A percentile compares a stretch with the other conserved stretches of the same genome.
phyloP scores from a whole-genome alignment of 208 protist species.

The Leishmania amazonensis region DNA sequence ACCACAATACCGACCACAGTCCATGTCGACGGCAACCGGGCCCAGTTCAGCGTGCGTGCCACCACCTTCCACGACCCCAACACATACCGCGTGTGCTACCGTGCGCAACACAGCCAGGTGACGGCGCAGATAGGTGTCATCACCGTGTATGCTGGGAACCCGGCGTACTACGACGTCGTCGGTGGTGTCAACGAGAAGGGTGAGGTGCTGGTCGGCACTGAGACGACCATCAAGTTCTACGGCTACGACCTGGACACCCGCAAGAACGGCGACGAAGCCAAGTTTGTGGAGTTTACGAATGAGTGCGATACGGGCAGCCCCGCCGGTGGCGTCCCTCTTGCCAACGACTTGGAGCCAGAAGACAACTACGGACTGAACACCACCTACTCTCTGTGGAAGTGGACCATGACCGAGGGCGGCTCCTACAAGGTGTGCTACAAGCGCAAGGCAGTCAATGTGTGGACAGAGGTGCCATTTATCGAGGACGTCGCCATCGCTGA shows the following conservation, averaged over 20 bases:
- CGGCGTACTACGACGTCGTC: constrained; percentile 68
- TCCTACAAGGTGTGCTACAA: constrained; percentile 82
- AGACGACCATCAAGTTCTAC: constrained; percentile 72
- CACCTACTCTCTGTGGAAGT: constrained; percentile 64
- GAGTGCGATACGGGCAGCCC: constrained; percentile 51
- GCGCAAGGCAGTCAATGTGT: constrained; percentile 32
- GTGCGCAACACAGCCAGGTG: background rate
- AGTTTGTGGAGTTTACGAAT: constrained; percentile 66
- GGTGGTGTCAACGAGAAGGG: constrained; percentile 37
- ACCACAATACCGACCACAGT: constrained; percentile 24
- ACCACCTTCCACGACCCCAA: constrained; percentile 41
- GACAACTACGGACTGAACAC: constrained; percentile 76
- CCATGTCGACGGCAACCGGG: constrained; percentile 9
- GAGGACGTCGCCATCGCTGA: constrained; percentile 27
- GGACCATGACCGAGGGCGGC: constrained; percentile 43
- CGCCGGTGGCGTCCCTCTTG: constrained; percentile 64
- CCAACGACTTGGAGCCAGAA: constrained; percentile 46
- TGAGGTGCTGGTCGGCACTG: constrained; percentile 34
- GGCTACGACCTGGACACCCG: constrained; percentile 79
- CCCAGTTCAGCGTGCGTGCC: constrained; percentile 31
- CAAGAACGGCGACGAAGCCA: constrained; percentile 56
- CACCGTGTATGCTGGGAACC: constrained; percentile 71
- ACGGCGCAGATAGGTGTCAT: constrained; percentile 48
- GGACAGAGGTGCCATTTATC: constrained; percentile 78
- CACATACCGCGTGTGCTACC: constrained; percentile 65